These are phyloP conservation scores for Quercus phellos DNA, from an alignment of 331 rosid species.

Conservation along the genomic window DNA sequence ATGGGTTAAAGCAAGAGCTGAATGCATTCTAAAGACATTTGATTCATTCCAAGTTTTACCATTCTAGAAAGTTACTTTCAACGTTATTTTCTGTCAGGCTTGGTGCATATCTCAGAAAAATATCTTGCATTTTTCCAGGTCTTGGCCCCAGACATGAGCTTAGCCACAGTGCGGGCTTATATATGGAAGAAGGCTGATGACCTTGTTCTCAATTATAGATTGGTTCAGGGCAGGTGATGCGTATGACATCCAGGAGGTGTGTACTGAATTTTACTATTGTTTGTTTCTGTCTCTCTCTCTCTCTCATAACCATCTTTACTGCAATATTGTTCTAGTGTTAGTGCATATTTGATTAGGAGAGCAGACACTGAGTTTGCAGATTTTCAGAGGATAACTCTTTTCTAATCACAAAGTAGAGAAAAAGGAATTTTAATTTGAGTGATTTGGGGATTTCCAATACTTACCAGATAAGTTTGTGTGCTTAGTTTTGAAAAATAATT, in stretches of 20 bases:
- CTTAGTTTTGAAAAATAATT: too few relatives aligned
- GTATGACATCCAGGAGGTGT: slow-evolving; percentile 22
- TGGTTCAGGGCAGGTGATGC: slow-evolving; percentile 78
- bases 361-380: background rate
- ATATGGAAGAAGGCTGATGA: slow-evolving; percentile 97
- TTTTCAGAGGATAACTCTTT: background rate
- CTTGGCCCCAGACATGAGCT: slow-evolving; percentile 83
- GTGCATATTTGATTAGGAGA: background rate
- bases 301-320: background rate
- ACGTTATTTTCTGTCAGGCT: background rate
- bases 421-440: too few relatives aligned
- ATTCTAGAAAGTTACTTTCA: background rate
- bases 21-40: background rate
- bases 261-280: background rate
- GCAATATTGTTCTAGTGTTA: background rate
- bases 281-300: background rate
- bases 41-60: background rate
- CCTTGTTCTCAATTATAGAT: slow-evolving; percentile 78
- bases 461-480: too few relatives aligned
- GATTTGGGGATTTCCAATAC: too few relatives aligned
- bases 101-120: background rate
- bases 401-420: background rate
- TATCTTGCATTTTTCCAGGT: slow-evolving; percentile 46
- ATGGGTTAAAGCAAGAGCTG: background rate
- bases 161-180: slow-evolving; percentile 93